phyloP scores from a whole-genome alignment of 495 filamentous ascomycete species.

The Aspergillus hancockii region DNA sequence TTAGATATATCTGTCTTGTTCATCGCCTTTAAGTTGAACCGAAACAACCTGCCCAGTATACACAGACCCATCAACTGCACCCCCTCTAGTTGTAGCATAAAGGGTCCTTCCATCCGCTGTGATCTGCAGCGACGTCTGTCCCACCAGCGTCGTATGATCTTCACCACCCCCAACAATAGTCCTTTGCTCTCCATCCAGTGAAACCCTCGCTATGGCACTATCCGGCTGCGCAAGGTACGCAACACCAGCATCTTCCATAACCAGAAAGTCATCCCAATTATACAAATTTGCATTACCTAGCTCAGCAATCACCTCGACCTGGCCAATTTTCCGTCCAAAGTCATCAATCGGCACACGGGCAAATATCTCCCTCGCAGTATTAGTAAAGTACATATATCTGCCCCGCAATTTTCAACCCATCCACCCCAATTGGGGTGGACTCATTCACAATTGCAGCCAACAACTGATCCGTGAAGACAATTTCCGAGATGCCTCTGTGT shows the following conservation, averaged over 20 bases:
- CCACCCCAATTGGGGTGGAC: constrained; percentile 38
- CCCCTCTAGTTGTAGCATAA: constrained; percentile 23
- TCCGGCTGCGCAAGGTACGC: constrained; percentile 30
- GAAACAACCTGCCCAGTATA: constrained; percentile 22
- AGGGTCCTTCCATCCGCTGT: constrained; percentile 14
- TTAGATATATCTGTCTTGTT: too few relatives aligned
- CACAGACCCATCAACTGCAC: constrained; percentile 7
- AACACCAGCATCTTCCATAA: constrained; percentile 23
- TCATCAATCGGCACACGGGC: constrained; percentile 29
- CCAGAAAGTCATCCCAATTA: constrained; percentile 38
- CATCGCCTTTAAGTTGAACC: too few relatives aligned
- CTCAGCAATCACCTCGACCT: constrained; percentile 23
- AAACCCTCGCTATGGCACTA: constrained; percentile 28
- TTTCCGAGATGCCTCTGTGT: constrained; percentile 32
- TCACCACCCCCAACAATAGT: constrained; percentile 28
- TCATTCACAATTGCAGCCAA: constrained; percentile 17
- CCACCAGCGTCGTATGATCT: constrained; percentile 15
- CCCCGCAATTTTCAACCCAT: constrained; percentile 38
- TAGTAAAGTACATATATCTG: constrained; percentile 42
- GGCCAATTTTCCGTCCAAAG: constrained; percentile 24
- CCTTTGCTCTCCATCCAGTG: constrained; percentile 18
- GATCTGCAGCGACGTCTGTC: constrained; percentile 32
- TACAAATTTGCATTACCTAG: neutral
- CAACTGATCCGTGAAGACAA: constrained; percentile 26
- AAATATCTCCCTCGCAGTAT: constrained; percentile 37